A percentile compares a stretch with the other conserved stretches of the same genome.
Conservation (phyloP, 768 basidiomycete species). For the Hemileccinum rubropunctum region DNA sequence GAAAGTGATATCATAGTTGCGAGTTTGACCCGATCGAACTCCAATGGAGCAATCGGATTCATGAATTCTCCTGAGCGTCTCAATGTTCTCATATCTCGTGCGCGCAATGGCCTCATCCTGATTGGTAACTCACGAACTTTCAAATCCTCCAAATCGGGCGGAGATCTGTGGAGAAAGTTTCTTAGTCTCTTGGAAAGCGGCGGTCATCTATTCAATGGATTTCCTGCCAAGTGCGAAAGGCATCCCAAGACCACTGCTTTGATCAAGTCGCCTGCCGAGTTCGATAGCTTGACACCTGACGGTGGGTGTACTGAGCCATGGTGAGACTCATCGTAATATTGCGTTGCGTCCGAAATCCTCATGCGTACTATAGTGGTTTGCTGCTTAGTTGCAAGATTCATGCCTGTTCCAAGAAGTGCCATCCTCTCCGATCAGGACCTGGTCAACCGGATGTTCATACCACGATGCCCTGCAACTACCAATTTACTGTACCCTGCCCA, state of each 20-base stretch:
- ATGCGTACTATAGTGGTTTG: constrained; percentile 37
- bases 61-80: constrained; percentile 69
- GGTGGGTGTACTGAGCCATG: constrained; percentile 63
- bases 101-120: constrained; percentile 62
- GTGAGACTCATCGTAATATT: constrained; percentile 33
- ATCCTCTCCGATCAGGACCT: constrained; percentile 51
- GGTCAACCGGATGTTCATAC: constrained; percentile 27
- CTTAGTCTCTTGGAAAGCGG: constrained; percentile 42
- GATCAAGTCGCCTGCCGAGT: constrained; percentile 44
- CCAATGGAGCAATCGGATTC: constrained; percentile 58
- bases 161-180: constrained; percentile 49
- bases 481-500: constrained; percentile 39
- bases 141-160: constrained; percentile 46
- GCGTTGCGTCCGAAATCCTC: neutral
- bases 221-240: constrained; percentile 57
- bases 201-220: constrained; percentile 53
- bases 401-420: constrained; percentile 58
- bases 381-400: constrained; percentile 52
- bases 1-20: constrained; percentile 68
- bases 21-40: constrained; percentile 61
- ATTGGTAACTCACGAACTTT: constrained; percentile 66
- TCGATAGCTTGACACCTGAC: constrained; percentile 52
- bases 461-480: constrained; percentile 41
- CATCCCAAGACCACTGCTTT: constrained; percentile 44
- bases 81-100: constrained; percentile 69